Evolutionary conservation across 2,329 filamentous ascomycete species (phyloP).

Genomic region (Fusarium sp.): DNA sequence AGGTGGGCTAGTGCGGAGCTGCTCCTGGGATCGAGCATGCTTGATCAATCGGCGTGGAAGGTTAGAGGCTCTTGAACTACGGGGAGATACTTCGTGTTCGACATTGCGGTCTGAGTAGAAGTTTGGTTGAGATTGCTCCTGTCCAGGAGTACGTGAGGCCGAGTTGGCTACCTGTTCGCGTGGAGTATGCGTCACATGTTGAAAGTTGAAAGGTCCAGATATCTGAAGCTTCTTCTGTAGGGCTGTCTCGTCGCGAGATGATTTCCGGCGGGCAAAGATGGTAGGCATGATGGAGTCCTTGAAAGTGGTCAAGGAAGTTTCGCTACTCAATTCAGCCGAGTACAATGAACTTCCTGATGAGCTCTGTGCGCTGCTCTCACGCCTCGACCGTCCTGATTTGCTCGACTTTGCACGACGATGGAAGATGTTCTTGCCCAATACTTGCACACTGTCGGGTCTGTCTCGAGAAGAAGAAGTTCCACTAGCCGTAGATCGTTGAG

Average conservation of each 20-base stretch:
- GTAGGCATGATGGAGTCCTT: conserved; percentile 63
- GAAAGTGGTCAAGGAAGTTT: conserved; percentile 49
- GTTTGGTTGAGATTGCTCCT: conserved; percentile 61
- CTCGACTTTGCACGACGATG: conserved; percentile 64
- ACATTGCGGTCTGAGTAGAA: conserved; percentile 53
- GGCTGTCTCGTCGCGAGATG: conserved; percentile 51
- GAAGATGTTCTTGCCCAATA: conserved; percentile 71
- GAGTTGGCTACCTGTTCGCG: conserved; percentile 61
- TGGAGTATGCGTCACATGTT: conserved; percentile 71
- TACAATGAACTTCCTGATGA: conserved; percentile 63
- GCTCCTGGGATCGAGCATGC: conserved; percentile 63
- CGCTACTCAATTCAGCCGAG: conserved; percentile 57
- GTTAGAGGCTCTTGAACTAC: conserved; percentile 40
- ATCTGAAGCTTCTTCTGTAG: conserved; percentile 63
- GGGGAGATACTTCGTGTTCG: conserved; percentile 31
- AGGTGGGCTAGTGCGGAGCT: conserved; percentile 61
- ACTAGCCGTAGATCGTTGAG: conserved; percentile 66
- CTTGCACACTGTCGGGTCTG: conserved; percentile 69
- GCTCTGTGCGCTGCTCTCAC: conserved; percentile 63
- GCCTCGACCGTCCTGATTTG: conserved; percentile 53
- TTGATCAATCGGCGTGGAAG: conserved; percentile 55
- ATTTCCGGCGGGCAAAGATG: conserved; percentile 65
- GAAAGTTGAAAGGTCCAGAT: conserved; percentile 75
- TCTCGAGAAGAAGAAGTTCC: conserved; percentile 65
- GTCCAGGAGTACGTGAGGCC: conserved; percentile 52